These are phyloP conservation scores for Aspergillus baeticus DNA, from an alignment of 495 filamentous ascomycete genomes.

Conservation along the genomic window DNA sequence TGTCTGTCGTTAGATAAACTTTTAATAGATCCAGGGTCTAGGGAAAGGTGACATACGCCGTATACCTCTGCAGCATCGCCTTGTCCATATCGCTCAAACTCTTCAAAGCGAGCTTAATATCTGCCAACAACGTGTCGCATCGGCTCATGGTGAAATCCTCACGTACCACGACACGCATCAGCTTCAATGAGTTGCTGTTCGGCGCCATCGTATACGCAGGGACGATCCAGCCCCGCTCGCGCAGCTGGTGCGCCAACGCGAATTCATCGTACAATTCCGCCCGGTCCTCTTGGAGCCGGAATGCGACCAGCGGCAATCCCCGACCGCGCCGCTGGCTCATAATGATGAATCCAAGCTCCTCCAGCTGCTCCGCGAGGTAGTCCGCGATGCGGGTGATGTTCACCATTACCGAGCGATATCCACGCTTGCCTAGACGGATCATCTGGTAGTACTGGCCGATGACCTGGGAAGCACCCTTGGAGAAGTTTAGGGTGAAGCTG, in stretches of 20 bases:
- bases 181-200: conserved; percentile 71
- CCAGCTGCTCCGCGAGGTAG: conserved; percentile 70
- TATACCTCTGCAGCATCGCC: conserved; percentile 61
- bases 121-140: conserved; percentile 69
- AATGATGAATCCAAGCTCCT: conserved; percentile 78
- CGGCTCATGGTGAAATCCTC: conserved; percentile 82
- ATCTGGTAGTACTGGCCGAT: conserved; percentile 97
- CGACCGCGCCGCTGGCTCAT: conserved; percentile 74
- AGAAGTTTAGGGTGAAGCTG: conserved; percentile 95
- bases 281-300: conserved; percentile 60
- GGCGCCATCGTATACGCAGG: conserved; percentile 96
- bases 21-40: background rate
- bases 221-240: conserved; percentile 83
- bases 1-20: conserved; percentile 14
- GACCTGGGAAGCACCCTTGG: conserved; percentile 86
- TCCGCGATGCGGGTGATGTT: conserved; percentile 85
- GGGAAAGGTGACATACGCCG: conserved; percentile 45
- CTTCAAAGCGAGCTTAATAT: conserved; percentile 70
- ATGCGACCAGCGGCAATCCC: conserved; percentile 84
- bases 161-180: conserved; percentile 86
- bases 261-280: conserved; percentile 79
- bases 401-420: conserved; percentile 86
- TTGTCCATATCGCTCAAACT: conserved; percentile 72
- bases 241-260: conserved; percentile 78
- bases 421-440: conserved; percentile 87